Percentiles rank a stretch among this genome's conserved stretches.
phyloP scores from a whole-genome alignment of 768 basidiomycete genomes.

The Lactarius indigo region DNA sequence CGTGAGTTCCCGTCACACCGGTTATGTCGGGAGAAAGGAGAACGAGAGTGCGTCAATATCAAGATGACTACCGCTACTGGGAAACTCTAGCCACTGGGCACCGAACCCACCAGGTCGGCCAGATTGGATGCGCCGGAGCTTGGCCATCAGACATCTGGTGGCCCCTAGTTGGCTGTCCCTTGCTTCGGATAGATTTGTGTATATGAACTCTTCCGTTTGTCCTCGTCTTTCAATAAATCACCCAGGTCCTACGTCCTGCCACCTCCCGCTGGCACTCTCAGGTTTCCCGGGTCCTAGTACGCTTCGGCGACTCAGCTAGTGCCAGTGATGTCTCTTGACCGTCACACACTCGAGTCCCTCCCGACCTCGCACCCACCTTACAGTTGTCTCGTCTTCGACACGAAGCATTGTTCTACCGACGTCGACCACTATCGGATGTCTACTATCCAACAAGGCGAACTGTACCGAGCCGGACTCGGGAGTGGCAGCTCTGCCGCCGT shows the following conservation, averaged over 20 bases:
- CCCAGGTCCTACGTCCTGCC: conserved; percentile 15
- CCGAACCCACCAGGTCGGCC: conserved; percentile 16
- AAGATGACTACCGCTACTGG: conserved; percentile 9
- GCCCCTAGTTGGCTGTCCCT: conserved; percentile 8
- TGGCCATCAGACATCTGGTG: conserved; percentile 22
- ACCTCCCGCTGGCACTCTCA: conserved; percentile 14
- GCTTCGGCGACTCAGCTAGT: conserved; percentile 7
- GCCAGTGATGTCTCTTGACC: conserved; percentile 11
- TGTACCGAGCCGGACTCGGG: background rate
- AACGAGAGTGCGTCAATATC: conserved; percentile 9
- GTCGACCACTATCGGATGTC: background rate
- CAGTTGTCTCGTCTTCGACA: conserved; percentile 10
- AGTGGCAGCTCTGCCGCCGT: background rate
- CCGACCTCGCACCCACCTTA: background rate
- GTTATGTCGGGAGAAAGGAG: conserved; percentile 13
- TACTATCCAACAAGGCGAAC: conserved; percentile 4
- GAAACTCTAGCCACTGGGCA: conserved; percentile 7
- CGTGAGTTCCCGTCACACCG: conserved; percentile 18
- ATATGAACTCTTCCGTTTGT: conserved; percentile 17
- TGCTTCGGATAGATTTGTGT: conserved; percentile 21
- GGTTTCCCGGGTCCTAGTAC: conserved; percentile 2
- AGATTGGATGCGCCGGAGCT: conserved; percentile 13
- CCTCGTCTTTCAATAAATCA: conserved; percentile 3
- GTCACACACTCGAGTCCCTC: conserved; percentile 2
- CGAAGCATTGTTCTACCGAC: conserved; percentile 8